Percentiles rank a stretch among this genome's conserved stretches.
Evolutionary conservation across 2,329 filamentous ascomycete genomes (phyloP).

Genomic region (Fusarium sp.): DNA sequence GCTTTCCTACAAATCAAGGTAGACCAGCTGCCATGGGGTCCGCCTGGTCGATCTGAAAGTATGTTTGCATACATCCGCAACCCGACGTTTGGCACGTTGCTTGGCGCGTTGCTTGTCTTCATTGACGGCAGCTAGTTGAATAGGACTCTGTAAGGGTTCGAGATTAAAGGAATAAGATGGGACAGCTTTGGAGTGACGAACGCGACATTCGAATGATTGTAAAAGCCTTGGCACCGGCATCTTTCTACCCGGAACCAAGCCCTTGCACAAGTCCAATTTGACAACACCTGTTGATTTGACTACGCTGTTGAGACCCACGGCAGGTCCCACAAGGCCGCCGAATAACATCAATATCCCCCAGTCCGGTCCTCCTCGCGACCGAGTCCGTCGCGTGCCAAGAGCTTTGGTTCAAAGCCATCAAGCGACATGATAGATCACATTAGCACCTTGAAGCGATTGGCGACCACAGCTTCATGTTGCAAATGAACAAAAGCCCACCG

Average conservation of each 20-base stretch:
- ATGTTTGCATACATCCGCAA: constrained; percentile 31
- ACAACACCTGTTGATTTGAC: constrained; percentile 16
- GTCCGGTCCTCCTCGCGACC: constrained; percentile 12
- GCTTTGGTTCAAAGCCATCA: constrained; percentile 21
- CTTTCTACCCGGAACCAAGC: constrained; percentile 21
- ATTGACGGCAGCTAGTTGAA: constrained; percentile 10
- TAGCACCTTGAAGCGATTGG: constrained; percentile 9
- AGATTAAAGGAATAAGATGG: constrained; percentile 11
- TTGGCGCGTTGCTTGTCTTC: constrained; percentile 5
- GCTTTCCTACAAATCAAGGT: constrained; percentile 1
- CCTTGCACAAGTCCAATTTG: neutral
- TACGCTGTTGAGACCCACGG: constrained; percentile 18
- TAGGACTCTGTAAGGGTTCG: neutral
- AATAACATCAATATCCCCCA: constrained; percentile 5
- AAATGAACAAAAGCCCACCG: neutral
- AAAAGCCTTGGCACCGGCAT: constrained; percentile 21
- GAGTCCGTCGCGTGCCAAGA: constrained; percentile 31
- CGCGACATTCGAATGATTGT: constrained; percentile 1
- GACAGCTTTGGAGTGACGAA: neutral
- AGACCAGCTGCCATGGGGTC: constrained; percentile 13
- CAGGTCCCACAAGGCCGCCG: constrained; percentile 23
- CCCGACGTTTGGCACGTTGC: constrained; percentile 18
- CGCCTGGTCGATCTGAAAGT: constrained; percentile 25
- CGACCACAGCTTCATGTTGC: neutral
- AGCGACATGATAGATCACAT: constrained; percentile 30